Conservation (phyloP, 1,284 basidiomycete species). For the Fomitopsis palustris region DNA sequence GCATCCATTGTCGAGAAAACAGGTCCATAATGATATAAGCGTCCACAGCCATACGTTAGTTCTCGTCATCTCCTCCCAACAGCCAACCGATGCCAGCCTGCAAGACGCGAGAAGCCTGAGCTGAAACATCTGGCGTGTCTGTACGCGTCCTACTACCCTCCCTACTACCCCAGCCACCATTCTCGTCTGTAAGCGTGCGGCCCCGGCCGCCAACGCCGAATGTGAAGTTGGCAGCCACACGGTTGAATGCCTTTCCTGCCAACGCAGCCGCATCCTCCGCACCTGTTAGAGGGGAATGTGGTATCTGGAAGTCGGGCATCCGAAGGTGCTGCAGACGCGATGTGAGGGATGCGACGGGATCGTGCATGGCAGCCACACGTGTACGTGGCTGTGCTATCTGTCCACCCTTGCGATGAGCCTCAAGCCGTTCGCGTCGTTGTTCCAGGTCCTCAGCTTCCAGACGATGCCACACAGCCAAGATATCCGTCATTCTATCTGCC, state of each 20-base stretch:
- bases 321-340: constrained; percentile 46
- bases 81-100: constrained; percentile 86
- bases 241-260: constrained; percentile 70
- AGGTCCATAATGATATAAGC: not conserved
- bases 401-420: constrained; percentile 13
- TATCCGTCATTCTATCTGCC: constrained; percentile 67
- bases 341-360: constrained; percentile 48
- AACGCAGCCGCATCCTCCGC: constrained; percentile 72
- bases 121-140: constrained; percentile 59
- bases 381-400: constrained; percentile 10
- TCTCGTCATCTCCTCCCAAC: constrained; percentile 70
- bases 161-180: constrained; percentile 37
- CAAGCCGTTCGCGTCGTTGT: constrained; percentile 30
- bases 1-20: not conserved
- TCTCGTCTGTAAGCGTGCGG: constrained; percentile 41
- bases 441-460: constrained; percentile 62
- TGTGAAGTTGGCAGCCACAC: constrained; percentile 75
- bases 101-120: constrained; percentile 68
- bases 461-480: constrained; percentile 72
- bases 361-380: constrained; percentile 7
- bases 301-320: constrained; percentile 51
- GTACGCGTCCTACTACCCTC: constrained; percentile 37
- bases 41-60: constrained; percentile 5
- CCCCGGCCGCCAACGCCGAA: constrained; percentile 53
- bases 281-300: constrained; percentile 57